Conservation (phyloP, 768 basidiomycete genomes). For the Lentinula aciculospora region DNA sequence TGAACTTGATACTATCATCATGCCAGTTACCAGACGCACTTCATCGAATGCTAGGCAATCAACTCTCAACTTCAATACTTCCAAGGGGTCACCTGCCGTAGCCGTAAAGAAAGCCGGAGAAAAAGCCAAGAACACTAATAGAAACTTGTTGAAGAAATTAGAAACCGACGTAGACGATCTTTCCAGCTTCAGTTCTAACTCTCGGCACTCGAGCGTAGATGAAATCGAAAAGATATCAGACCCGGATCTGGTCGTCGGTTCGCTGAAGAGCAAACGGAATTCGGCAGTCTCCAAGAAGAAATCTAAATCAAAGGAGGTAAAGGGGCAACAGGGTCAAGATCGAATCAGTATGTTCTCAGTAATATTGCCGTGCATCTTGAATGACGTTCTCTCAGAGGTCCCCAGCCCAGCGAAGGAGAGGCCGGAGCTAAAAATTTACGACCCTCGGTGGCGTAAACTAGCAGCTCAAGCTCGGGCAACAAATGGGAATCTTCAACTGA, state of each 20-base stretch:
- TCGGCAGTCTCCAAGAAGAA: background rate
- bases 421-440: background rate
- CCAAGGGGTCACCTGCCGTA: background rate
- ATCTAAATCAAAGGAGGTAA: background rate
- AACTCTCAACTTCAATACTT: background rate
- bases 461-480: constrained; percentile 20
- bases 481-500: constrained; percentile 51
- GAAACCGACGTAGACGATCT: too few relatives aligned
- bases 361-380: too few relatives aligned
- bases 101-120: background rate
- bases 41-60: background rate
- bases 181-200: background rate
- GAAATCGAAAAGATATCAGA: background rate
- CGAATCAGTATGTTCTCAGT: background rate
- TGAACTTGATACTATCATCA: too few relatives aligned
- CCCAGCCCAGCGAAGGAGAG: background rate
- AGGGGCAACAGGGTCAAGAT: background rate
- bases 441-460: background rate
- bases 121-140: too few relatives aligned
- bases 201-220: background rate
- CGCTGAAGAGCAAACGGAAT: background rate
- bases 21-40: background rate
- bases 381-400: background rate
- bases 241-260: background rate
- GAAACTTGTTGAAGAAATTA: too few relatives aligned